Percentiles rank a stretch among this genome's conserved stretches.
Conservation (phyloP, 176 grass and related monocot species). For the Aegilops longissima region DNA sequence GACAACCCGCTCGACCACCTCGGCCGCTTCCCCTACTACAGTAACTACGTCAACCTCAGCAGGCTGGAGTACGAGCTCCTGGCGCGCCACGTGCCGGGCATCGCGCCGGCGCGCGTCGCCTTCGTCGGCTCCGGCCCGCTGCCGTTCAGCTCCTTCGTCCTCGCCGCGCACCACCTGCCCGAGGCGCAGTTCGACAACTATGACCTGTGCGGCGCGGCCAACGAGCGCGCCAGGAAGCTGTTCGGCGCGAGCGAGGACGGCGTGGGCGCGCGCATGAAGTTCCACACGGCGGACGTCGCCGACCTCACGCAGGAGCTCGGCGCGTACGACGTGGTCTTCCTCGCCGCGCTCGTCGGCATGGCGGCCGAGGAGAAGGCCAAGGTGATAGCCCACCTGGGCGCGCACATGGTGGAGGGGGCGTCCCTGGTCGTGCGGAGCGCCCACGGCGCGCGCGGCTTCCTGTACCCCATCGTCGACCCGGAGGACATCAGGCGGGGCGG, state of each 20-base stretch:
- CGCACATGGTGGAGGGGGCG: neutral
- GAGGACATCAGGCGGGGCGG: neutral
- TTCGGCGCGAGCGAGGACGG: neutral
- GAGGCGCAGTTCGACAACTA: slow-evolving; percentile 47
- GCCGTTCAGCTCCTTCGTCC: slow-evolving; percentile 60
- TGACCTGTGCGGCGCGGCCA: slow-evolving; percentile 46
- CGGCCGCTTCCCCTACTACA: slow-evolving; percentile 67
- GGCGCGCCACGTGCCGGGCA: slow-evolving; percentile 28
- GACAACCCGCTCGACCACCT: slow-evolving; percentile 84
- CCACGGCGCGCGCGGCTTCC: neutral
- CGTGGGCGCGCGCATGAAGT: neutral
- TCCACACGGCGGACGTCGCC: neutral
- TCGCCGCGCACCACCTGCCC: slow-evolving; percentile 47
- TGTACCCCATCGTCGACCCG: neutral
- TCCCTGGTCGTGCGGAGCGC: neutral
- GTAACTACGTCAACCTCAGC: slow-evolving; percentile 82
- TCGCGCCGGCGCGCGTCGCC: slow-evolving; percentile 30
- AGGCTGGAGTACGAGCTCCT: slow-evolving; percentile 68
- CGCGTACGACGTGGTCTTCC: neutral
- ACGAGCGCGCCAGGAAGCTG: slow-evolving; percentile 49
- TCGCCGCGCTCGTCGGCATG: neutral
- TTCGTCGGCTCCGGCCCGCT: slow-evolving; percentile 67
- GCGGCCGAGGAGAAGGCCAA: neutral
- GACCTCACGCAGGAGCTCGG: neutral
- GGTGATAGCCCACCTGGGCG: neutral